Base-by-base conservation (phyloP, 345 rosid genomes). In the Eucalyptus microcorys region DNA sequence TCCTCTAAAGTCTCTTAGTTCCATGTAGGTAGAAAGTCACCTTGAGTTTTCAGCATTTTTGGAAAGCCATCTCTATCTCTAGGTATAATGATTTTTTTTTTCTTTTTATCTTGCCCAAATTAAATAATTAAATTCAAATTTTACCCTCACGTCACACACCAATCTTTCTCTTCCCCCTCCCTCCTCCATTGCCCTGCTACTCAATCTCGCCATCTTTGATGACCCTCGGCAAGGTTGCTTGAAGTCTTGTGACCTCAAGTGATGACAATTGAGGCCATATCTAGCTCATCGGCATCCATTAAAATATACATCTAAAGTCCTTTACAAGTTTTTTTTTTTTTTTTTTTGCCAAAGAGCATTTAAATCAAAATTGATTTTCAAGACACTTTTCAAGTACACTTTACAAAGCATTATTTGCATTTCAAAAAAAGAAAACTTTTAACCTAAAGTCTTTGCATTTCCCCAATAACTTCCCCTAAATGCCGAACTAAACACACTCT, bases 201-300 rank as follows among this genome's bases (percentile, higher is more conserved):
- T 22, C 1, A 0, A 24, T 26, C 61, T 55, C 14, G 3, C 61
- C 61, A 24, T 55, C 61, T 22, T 0, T 0, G 0, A 55, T 22
- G 61, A 55, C 6, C 6, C 61, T 55, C 3, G 13, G 14, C 61
- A 55, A 55, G 61, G 30, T 55, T 24, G 30, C 61, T 55, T 55
- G 30, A 55, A 2, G 61, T 55, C 30, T 0, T 55, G 61, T 24
- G 61, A 55, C 61, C 61, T 24, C 30, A 0, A 24, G 61, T 55
- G 61, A 55, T 55, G 61, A 13, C 30, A 55, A 55, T 55, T 1
- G 0, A 26, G 61, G 30, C 30, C 6, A 55, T 0, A 55, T 22
- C 61, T 10, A 24, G 30, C 61, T 55, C 30, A 26, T 22, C 30
- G 0, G 61, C 30, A 55, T 24, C 14, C 30, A 0, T 55, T 24